Conservation (phyloP, 441 rosid genomes). For the Rhodomyrtus psidioides region DNA sequence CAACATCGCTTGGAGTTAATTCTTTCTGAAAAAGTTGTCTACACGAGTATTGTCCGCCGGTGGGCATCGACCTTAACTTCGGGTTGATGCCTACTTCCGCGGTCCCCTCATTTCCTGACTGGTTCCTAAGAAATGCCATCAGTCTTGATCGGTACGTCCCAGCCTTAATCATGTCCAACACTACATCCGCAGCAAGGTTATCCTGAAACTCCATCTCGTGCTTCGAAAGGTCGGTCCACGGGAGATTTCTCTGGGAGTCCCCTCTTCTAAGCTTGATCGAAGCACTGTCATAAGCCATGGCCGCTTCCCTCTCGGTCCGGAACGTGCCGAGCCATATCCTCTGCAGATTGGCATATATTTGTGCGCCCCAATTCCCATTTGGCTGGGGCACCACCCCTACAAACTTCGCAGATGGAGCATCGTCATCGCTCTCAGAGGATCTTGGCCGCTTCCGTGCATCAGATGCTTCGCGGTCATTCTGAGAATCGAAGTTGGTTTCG, state of each 20-base stretch:
- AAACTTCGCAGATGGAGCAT: conserved; percentile 2
- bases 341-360: conserved; percentile 45
- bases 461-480: background rate
- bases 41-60: conserved; percentile 14
- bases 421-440: background rate
- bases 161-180: conserved; percentile 63
- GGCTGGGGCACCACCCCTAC: conserved; percentile 50
- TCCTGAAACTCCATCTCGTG: conserved; percentile 49
- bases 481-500: background rate
- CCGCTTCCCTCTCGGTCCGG: conserved; percentile 42
- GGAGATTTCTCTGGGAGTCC: conserved; percentile 52
- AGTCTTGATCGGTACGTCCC: conserved; percentile 54
- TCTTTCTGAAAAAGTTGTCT: conserved; percentile 48
- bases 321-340: conserved; percentile 70
- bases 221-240: conserved; percentile 34
- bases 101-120: conserved; percentile 11
- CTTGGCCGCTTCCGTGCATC: conserved; percentile 20
- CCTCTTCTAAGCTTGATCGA: conserved; percentile 36
- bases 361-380: conserved; percentile 60
- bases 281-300: conserved; percentile 57
- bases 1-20: conserved; percentile 65
- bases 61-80: conserved; percentile 1
- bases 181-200: conserved; percentile 23
- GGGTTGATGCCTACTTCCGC: background rate
- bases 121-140: conserved; percentile 22